phyloP scores from a whole-genome alignment of 176 grass and related monocot species.

The Eragrostis curvula region DNA sequence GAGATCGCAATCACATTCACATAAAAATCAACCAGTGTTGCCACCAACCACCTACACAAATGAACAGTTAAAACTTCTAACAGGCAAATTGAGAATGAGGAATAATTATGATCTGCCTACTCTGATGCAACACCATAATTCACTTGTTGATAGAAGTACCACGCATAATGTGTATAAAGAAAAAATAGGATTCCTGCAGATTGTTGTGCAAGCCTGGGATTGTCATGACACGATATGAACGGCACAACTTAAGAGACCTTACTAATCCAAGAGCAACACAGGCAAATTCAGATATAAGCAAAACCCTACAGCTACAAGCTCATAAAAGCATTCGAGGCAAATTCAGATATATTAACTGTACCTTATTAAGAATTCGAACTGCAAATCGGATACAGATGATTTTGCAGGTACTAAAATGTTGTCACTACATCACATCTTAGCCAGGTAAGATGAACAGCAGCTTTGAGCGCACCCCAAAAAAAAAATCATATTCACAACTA shows the following conservation, averaged over 20 bases:
- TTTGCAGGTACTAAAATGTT: background rate
- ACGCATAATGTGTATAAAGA: background rate
- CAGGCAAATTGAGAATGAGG: background rate
- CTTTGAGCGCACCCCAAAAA: background rate
- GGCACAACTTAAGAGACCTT: background rate
- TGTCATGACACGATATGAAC: background rate
- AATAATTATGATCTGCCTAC: background rate
- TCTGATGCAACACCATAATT: background rate
- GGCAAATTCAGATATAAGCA: background rate
- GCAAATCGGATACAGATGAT: background rate
- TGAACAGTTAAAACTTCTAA: slow-evolving; percentile 15
- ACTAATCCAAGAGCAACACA: background rate
- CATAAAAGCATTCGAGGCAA: background rate
- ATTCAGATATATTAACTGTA: slow-evolving; percentile 1
- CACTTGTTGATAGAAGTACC: background rate
- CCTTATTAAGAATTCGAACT: background rate
- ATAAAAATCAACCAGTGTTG: slow-evolving; percentile 89
- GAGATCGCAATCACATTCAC: slow-evolving; percentile 73
- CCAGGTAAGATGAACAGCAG: background rate
- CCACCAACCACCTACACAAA: slow-evolving; percentile 77
- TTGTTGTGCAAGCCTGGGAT: background rate
- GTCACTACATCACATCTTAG: background rate
- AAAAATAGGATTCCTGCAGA: no score
- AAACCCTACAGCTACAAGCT: no score
- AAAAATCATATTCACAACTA: background rate